Conservation (phyloP, 129 eudicot species). For the Ambrosia artemisiifolia region DNA sequence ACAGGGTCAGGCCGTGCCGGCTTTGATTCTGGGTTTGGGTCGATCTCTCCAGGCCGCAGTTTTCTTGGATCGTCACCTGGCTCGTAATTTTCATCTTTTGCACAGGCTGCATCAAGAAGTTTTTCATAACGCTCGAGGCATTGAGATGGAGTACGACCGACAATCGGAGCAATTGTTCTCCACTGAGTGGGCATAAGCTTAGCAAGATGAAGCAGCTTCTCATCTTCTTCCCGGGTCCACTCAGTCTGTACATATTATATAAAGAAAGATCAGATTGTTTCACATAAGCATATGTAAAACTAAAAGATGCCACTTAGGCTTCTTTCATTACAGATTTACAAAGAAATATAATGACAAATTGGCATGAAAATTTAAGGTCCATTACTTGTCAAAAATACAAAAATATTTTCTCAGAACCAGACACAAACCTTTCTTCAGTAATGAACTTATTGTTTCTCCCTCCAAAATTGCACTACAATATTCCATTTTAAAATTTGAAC, state of each 20-base stretch:
- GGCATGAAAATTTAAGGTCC: neutral
- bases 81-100: constrained; percentile 87
- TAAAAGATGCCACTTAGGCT: neutral
- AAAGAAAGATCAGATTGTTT: neutral
- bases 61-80: constrained; percentile 92
- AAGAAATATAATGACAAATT: neutral
- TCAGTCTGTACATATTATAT: constrained; percentile 55
- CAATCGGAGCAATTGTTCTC: constrained; percentile 97
- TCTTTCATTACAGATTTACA: neutral
- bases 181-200: constrained; percentile 98
- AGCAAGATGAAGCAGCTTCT: constrained; percentile 88
- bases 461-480: neutral
- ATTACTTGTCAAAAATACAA: neutral
- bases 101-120: constrained; percentile 96
- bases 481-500: neutral
- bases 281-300: neutral
- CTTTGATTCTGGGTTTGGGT: constrained; percentile 95
- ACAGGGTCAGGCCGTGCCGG: constrained; percentile 99
- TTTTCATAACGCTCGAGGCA: constrained; percentile 94
- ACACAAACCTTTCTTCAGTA: neutral
- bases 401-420: neutral
- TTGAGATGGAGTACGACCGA: constrained; percentile 97
- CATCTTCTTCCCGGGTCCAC: constrained; percentile 98
- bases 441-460: neutral
- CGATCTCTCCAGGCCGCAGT: constrained; percentile 95